Percentiles rank a stretch among this genome's conserved stretches.
Evolutionary conservation across 2,329 filamentous ascomycete genomes (phyloP).

Genomic region (Fusarium guadeloupense): DNA sequence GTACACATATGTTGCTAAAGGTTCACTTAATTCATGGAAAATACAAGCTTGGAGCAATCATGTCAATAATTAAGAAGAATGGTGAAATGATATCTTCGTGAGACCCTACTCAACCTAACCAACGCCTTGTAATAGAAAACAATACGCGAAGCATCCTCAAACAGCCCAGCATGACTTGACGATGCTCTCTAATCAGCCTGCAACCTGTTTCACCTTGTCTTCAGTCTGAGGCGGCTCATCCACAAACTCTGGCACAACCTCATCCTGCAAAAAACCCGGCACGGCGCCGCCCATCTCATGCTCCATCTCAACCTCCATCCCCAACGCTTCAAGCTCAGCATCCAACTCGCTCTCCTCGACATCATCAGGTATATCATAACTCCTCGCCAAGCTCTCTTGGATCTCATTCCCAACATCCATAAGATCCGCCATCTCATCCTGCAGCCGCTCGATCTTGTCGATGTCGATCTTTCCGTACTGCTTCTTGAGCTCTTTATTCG

Average conservation of each 20-base stretch:
- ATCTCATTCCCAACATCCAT: constrained; percentile 99
- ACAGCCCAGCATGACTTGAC: background rate
- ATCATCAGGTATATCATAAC: constrained; percentile 95
- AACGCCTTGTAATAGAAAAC: constrained; percentile 35
- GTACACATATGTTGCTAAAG: background rate
- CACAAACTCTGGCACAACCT: constrained; percentile 86
- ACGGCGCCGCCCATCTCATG: constrained; percentile 70
- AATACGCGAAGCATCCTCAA: background rate
- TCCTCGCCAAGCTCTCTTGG: constrained; percentile 88
- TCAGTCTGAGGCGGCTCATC: constrained; percentile 83
- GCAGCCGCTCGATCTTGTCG: constrained; percentile 95
- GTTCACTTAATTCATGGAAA: background rate
- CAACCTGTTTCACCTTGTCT: constrained; percentile 84
- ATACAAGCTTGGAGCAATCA: background rate
- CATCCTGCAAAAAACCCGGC: constrained; percentile 90
- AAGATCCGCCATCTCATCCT: constrained; percentile 98
- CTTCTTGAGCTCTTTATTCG: constrained; percentile 88
- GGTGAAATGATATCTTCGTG: constrained; percentile 26
- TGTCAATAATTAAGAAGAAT: background rate
- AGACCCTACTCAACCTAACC: constrained; percentile 32
- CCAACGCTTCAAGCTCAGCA: constrained; percentile 93
- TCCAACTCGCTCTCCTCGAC: constrained; percentile 97
- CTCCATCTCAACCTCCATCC: constrained; percentile 92
- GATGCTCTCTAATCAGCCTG: constrained; percentile 52
- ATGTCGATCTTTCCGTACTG: constrained; percentile 98